phyloP scores from a whole-genome alignment of 441 rosid genomes.

The Arabidopsis hybrid region DNA sequence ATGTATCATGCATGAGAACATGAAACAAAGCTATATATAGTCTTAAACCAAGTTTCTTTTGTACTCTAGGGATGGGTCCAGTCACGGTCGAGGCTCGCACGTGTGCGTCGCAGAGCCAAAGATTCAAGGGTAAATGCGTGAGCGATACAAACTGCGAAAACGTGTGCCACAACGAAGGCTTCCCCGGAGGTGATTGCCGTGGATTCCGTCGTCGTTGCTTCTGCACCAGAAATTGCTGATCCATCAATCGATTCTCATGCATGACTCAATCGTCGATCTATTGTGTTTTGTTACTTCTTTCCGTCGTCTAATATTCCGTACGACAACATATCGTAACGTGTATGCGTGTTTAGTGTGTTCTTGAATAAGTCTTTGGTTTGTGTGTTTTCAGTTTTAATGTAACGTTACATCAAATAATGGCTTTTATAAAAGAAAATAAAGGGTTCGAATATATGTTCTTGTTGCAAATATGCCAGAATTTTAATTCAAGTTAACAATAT shows the following conservation, averaged over 20 bases:
- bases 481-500: too few relatives aligned
- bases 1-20: constrained; percentile 3
- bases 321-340: neutral
- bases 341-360: neutral
- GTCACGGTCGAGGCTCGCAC: constrained; percentile 44
- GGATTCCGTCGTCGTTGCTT: constrained; percentile 51
- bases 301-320: neutral
- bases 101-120: constrained; percentile 51
- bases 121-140: constrained; percentile 46
- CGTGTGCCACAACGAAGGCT: constrained; percentile 52
- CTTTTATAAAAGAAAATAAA: neutral
- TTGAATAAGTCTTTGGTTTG: neutral
- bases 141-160: constrained; percentile 42
- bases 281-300: neutral
- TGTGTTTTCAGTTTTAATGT: constrained; percentile 2
- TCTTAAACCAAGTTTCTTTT: neutral
- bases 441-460: neutral
- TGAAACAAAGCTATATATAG: constrained; percentile 7
- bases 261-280: neutral
- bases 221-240: constrained; percentile 49
- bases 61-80: constrained; percentile 37
- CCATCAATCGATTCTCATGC: neutral
- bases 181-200: constrained; percentile 47
- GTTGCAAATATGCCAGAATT: neutral
- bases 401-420: neutral